Evolutionary conservation across 2,329 filamentous ascomycete genomes (phyloP).

Genomic region (Neopestalotiopsis clavispora): DNA sequence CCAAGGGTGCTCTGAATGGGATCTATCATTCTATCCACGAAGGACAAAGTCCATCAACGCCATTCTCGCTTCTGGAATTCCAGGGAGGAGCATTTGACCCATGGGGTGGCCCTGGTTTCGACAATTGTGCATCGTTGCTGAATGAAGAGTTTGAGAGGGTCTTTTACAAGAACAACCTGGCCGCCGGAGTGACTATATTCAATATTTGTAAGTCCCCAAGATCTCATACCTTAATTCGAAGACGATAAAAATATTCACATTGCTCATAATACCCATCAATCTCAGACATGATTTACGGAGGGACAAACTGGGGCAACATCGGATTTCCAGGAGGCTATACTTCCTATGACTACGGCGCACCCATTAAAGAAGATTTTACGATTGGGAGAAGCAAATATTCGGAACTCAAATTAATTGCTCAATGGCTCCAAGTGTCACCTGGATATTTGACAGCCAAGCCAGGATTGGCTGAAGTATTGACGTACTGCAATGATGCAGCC

Average conservation of each 20-base stretch:
- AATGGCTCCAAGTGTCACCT: slow-evolving; percentile 76
- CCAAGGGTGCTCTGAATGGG: slow-evolving; percentile 52
- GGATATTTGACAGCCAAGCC: slow-evolving; percentile 68
- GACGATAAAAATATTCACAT: too few relatives aligned
- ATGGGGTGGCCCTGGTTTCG: slow-evolving; percentile 73
- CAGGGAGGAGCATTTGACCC: slow-evolving; percentile 75
- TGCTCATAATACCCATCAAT: background rate
- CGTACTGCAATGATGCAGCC: slow-evolving; percentile 53
- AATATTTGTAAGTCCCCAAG: slow-evolving; percentile 48
- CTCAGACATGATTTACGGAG: slow-evolving; percentile 64
- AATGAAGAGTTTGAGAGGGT: slow-evolving; percentile 76
- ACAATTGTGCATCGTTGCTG: slow-evolving; percentile 62
- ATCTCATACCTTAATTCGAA: too few relatives aligned
- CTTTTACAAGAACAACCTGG: slow-evolving; percentile 77
- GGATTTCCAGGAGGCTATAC: slow-evolving; percentile 71
- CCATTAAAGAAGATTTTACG: slow-evolving; percentile 72
- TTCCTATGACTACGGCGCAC: slow-evolving; percentile 59
- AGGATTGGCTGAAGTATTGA: slow-evolving; percentile 35
- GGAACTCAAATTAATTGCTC: slow-evolving; percentile 76
- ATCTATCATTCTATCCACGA: slow-evolving; percentile 57
- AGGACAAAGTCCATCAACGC: slow-evolving; percentile 65
- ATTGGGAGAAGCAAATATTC: slow-evolving; percentile 78
- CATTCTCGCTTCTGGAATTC: slow-evolving; percentile 53
- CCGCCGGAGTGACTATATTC: slow-evolving; percentile 68
- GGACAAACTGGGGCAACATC: slow-evolving; percentile 84